These are phyloP conservation scores for Penicillium silybi DNA, from an alignment of 495 filamentous ascomycete species.

Conservation along the genomic window DNA sequence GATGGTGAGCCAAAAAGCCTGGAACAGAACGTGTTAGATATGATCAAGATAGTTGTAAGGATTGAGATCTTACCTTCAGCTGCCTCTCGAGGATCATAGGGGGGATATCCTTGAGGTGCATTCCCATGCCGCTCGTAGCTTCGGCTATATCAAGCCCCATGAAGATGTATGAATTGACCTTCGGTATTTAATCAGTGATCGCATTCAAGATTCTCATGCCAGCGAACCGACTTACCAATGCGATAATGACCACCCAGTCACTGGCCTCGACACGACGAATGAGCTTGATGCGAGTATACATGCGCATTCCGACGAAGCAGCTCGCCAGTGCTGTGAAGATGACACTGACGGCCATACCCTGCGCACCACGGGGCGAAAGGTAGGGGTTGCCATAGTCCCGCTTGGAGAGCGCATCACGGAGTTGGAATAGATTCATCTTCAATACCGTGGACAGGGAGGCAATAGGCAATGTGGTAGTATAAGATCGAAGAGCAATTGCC, in stretches of 20 bases:
- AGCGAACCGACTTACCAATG: slow-evolving; percentile 25
- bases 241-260: slow-evolving; percentile 42
- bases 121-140: slow-evolving; percentile 39
- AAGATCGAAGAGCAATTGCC: neutral
- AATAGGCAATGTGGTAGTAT: neutral
- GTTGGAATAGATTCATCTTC: slow-evolving; percentile 15
- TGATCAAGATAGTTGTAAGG: neutral
- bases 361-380: slow-evolving; percentile 25
- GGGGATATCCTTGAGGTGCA: slow-evolving; percentile 36
- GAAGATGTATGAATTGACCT: slow-evolving; percentile 39
- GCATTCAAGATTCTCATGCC: neutral
- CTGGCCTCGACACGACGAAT: slow-evolving; percentile 37
- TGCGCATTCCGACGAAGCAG: slow-evolving; percentile 31
- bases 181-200: neutral
- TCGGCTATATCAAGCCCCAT: slow-evolving; percentile 41
- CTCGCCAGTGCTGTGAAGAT: slow-evolving; percentile 37
- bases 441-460: neutral
- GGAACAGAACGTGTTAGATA: neutral
- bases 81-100: slow-evolving; percentile 29
- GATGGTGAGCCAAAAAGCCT: slow-evolving; percentile 45
- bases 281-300: slow-evolving; percentile 35
- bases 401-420: slow-evolving; percentile 15
- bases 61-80: slow-evolving; percentile 31
- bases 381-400: slow-evolving; percentile 14
- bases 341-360: slow-evolving; percentile 31